phyloP scores from a whole-genome alignment of 805 yeast genomes.

The Wickerhamiella sergipiensis region DNA sequence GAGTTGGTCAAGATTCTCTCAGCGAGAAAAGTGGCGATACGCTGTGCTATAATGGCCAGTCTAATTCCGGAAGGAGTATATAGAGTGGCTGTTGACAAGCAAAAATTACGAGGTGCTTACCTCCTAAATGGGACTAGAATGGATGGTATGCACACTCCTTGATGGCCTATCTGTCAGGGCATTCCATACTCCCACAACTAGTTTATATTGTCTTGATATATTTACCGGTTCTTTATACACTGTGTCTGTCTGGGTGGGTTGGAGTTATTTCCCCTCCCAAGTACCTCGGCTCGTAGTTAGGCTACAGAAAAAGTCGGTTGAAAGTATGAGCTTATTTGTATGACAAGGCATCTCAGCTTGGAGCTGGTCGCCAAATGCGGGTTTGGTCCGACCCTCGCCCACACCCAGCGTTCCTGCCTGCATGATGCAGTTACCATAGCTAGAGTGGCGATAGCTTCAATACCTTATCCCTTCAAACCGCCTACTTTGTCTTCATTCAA shows the following conservation, averaged over 20 bases:
- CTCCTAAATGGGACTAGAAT: background rate
- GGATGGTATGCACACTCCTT: background rate
- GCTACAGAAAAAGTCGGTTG: background rate
- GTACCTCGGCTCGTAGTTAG: background rate
- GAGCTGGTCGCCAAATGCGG: background rate
- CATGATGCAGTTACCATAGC: background rate
- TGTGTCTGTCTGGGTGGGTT: background rate
- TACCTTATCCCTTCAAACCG: too few relatives aligned
- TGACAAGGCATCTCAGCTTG: background rate
- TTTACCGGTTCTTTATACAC: background rate
- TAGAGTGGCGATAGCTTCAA: too few relatives aligned
- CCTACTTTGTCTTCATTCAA: background rate
- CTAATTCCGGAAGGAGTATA: background rate
- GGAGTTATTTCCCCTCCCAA: background rate
- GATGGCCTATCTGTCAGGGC: background rate
- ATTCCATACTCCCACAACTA: background rate
- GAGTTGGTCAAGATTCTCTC: background rate
- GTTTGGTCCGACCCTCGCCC: background rate
- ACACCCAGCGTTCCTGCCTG: background rate
- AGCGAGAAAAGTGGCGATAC: background rate
- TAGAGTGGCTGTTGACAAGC: background rate
- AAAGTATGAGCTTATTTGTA: background rate
- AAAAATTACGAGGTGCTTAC: background rate
- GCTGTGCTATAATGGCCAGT: background rate
- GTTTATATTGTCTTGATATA: too few relatives aligned